phyloP scores from a whole-genome alignment of 495 filamentous ascomycete species.

The Penicillium diatomitis region DNA sequence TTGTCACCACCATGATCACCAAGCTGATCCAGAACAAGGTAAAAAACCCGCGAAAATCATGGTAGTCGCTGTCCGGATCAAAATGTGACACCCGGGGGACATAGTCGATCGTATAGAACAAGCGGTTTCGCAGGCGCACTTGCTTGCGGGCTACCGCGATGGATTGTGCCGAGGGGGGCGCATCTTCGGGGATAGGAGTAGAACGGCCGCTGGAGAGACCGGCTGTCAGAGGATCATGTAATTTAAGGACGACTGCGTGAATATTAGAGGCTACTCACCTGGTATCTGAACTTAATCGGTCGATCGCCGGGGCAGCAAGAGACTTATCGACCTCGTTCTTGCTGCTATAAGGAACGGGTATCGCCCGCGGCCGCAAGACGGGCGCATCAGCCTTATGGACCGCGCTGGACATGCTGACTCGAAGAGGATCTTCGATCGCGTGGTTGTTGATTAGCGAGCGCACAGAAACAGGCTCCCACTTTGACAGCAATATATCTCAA shows the following conservation, averaged over 20 bases:
- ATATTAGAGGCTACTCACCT: conserved; percentile 16
- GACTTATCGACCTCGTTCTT: conserved; percentile 16
- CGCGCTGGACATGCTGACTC: conserved; percentile 27
- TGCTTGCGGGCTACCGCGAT: conserved; percentile 80
- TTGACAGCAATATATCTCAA: too few species aligned
- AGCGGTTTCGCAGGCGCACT: conserved; percentile 69
- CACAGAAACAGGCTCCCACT: too few species aligned
- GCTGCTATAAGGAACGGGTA: conserved; percentile 9
- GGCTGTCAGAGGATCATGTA: too few species aligned
- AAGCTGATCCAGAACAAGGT: conserved; percentile 95
- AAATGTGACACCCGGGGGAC: conserved; percentile 92
- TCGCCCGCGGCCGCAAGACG: conserved; percentile 24
- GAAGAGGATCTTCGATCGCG: not conserved
- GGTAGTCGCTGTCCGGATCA: conserved; percentile 83
- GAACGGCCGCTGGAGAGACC: conserved; percentile 57
- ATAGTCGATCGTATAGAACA: conserved; percentile 96
- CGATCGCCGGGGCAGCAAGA: conserved; percentile 13
- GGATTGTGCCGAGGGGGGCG: conserved; percentile 78
- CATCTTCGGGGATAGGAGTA: conserved; percentile 85
- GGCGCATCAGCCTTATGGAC: conserved; percentile 22
- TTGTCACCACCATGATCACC: conserved; percentile 93
- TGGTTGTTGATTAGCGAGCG: too few species aligned
- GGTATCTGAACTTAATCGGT: conserved; percentile 18
- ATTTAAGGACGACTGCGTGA: too few species aligned
- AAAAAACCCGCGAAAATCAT: conserved; percentile 95